These are phyloP conservation scores for Nymphaea colorata DNA, from an alignment of 164 flowering plant species.

Conservation along the genomic window DNA sequence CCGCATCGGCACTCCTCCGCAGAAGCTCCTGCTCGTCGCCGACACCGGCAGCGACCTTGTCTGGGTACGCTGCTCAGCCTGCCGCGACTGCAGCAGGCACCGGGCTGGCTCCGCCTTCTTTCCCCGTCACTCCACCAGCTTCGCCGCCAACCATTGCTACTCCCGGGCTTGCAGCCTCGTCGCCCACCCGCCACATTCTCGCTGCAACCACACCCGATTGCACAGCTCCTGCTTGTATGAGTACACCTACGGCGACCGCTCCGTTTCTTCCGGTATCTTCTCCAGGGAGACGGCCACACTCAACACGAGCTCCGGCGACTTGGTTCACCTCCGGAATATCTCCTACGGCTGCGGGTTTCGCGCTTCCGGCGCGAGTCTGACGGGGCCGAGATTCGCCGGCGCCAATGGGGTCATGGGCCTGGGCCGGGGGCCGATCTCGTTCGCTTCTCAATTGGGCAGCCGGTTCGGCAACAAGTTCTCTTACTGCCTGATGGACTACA, in stretches of 20 bases:
- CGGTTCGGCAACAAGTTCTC: conserved; percentile 61
- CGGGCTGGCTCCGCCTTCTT: conserved; percentile 26
- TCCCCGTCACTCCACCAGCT: conserved; percentile 50
- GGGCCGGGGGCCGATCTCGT: conserved; percentile 72
- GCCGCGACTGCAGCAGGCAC: conserved; percentile 35
- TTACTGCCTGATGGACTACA: conserved; percentile 71
- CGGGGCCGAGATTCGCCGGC: conserved; percentile 23
- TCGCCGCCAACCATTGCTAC: conserved; percentile 52
- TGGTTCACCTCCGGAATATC: neutral
- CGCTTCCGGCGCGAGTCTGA: conserved; percentile 8
- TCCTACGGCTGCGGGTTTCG: neutral
- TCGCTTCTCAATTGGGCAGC: conserved; percentile 23
- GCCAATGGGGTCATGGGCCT: conserved; percentile 71
- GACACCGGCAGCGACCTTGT: conserved; percentile 79
- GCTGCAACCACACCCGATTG: conserved; percentile 41
- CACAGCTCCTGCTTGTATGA: conserved; percentile 58
- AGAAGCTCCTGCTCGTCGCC: conserved; percentile 50
- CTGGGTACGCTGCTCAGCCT: conserved; percentile 71
- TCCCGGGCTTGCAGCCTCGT: conserved; percentile 31
- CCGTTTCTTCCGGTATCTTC: conserved; percentile 54
- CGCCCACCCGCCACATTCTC: conserved; percentile 23
- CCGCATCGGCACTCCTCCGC: conserved; percentile 61
- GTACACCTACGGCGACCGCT: conserved; percentile 58
- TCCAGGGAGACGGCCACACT: conserved; percentile 41
- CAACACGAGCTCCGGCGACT: conserved; percentile 22